Base-by-base conservation (phyloP, 2,329 filamentous ascomycete genomes). In the Penicillium sp. region DNA sequence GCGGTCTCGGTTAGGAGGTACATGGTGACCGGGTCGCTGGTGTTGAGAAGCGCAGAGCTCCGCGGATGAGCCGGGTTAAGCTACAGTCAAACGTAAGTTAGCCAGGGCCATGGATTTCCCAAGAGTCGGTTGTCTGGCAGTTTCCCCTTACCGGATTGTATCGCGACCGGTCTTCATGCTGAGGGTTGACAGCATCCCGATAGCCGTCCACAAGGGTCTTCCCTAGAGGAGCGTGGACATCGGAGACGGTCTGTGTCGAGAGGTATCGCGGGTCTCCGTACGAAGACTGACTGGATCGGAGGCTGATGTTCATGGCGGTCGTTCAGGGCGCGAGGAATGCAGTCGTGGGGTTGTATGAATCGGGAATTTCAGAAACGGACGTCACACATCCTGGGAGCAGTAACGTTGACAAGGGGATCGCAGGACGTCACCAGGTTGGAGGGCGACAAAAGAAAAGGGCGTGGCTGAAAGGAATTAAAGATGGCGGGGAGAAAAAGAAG, bases 1-100 rank as follows among this genome's bases (percentile, higher is more conserved):
- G 94, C 94, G 18, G 90, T 97, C 76, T 97, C 92, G 55, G 94
- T 92, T 52, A 99, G 81, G 42, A 99, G 77, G 70, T 97, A 95
- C 69, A 96, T 86, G 63, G 91, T 88, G 40, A 99, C 80, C 0
- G 80, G 80, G 63, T 86, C 83, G 58, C 74, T 78, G 50, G 71
- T 63, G 48, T 77, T 74, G 24, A 74, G 62, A 22, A 73, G 62
- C 28, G 67, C 65, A 5, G 73, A 72, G 56, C 67, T 72, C 44
- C 62, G 67, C 13, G 65, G 66, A 30, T 70, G 66, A 11, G 58
- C 51, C 13, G 66, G 53, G 48, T 88, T 53, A 79, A 82, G 69
- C 89, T 88, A 53, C 48, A 56, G 82, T 84, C 33, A 55, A 24
- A 45, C 58, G 46, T 67, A 33, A 22, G 44, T 53, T 43, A 63